phyloP scores from a whole-genome alignment of 768 basidiomycete genomes.

The Agaricus bisporus region DNA sequence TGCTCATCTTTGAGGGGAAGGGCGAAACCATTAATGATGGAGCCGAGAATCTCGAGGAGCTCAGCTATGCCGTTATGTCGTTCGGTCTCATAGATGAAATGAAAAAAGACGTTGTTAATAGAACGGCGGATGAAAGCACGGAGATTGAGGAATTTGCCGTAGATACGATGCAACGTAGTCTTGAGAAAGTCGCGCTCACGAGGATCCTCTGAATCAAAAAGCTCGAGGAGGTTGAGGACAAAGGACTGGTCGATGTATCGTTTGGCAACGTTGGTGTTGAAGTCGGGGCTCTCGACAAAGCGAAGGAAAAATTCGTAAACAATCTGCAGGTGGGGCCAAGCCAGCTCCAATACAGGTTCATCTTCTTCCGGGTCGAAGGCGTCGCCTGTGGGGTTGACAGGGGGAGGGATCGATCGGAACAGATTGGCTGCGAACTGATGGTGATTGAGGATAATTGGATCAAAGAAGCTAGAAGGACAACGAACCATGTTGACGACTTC shows the following conservation, averaged over 20 bases:
- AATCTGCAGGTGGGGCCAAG: conserved; percentile 99
- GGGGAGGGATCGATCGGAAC: conserved; percentile 99
- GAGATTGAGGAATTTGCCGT: conserved; percentile 98
- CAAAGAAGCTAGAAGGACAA: conserved; percentile 12
- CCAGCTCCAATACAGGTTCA: conserved; percentile 96
- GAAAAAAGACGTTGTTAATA: conserved; percentile 99
- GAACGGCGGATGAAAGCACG: conserved; percentile 98
- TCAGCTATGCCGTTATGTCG: conserved; percentile 99
- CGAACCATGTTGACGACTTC: conserved; percentile 97
- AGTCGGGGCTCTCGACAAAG: conserved; percentile 96
- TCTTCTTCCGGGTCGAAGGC: conserved; percentile 99
- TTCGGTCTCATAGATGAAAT: conserved; percentile 98
- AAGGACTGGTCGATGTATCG: conserved; percentile 96
- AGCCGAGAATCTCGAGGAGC: conserved; percentile 94
- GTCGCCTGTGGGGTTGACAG: conserved; percentile 96
- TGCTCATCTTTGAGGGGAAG: conserved; percentile 98
- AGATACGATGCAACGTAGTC: conserved; percentile 97
- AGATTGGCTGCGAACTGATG: conserved; percentile 92
- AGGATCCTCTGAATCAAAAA: conserved; percentile 98
- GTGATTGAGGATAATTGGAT: conserved; percentile 12
- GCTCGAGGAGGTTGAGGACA: conserved; percentile 92
- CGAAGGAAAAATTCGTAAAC: conserved; percentile 99
- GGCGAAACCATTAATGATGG: conserved; percentile 99
- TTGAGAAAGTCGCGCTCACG: conserved; percentile 99
- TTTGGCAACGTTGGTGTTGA: conserved; percentile 97